Percentiles rank a stretch among this genome's conserved stretches.
Conservation (phyloP, 768 basidiomycete species). For the Amanita rubescens region DNA sequence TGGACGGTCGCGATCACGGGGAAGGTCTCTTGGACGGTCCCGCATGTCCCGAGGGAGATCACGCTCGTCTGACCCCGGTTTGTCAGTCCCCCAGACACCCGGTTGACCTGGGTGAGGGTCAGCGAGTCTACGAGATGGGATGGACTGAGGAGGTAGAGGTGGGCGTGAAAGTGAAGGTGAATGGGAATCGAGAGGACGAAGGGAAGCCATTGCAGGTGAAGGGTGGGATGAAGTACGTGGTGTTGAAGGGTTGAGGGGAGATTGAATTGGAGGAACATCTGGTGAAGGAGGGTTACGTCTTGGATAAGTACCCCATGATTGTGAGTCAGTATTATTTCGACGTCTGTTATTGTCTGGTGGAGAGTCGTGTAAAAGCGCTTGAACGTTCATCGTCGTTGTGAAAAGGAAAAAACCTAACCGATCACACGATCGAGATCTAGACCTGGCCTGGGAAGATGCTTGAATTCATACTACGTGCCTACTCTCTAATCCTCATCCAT, state of each 20-base stretch:
- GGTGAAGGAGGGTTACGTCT: slow-evolving; percentile 17
- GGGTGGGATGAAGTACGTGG: slow-evolving; percentile 20
- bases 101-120: no score
- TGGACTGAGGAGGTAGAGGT: no score
- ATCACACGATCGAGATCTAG: slow-evolving; percentile 23
- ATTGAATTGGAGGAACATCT: slow-evolving; percentile 16
- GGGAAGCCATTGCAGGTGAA: slow-evolving; percentile 24
- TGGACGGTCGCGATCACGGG: slow-evolving; percentile 7
- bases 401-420: slow-evolving; percentile 11
- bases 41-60: slow-evolving; percentile 19
- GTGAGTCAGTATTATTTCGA: slow-evolving; percentile 16
- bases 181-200: slow-evolving; percentile 18
- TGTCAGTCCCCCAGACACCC: slow-evolving; percentile 6
- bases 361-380: slow-evolving; percentile 60
- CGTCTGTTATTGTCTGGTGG: slow-evolving; percentile 39
- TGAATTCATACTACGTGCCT: no score
- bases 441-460: no score
- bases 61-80: slow-evolving; percentile 14
- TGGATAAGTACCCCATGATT: slow-evolving; percentile 6
- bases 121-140: no score
- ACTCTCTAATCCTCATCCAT: no score
- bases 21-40: slow-evolving; percentile 6
- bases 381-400: slow-evolving; percentile 51
- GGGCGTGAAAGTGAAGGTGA: no score
- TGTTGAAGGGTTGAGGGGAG: neutral